These are phyloP conservation scores for Bacidia gigantensis DNA, from an alignment of 495 filamentous ascomycete genomes.

Conservation along the genomic window DNA sequence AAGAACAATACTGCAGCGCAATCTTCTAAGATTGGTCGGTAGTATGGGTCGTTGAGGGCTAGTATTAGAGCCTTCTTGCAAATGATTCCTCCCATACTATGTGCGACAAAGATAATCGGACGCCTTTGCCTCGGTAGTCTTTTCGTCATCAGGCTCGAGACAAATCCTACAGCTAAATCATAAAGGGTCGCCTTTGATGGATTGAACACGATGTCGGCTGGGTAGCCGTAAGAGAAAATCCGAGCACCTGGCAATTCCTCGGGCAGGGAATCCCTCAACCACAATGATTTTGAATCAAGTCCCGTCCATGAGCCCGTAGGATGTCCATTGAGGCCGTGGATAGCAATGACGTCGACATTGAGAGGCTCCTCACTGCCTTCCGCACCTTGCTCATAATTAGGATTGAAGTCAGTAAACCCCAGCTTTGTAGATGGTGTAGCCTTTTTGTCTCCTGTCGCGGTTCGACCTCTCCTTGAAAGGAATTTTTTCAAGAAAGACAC, in stretches of 20 bases:
- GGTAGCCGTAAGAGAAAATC: slow-evolving; percentile 23
- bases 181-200: not conserved
- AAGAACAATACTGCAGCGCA: not conserved
- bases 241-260: slow-evolving; percentile 16
- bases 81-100: slow-evolving; percentile 50
- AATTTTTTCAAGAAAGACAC: too few relatives aligned
- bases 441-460: too few relatives aligned
- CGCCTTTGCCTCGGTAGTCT: not conserved
- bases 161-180: slow-evolving; percentile 5
- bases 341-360: slow-evolving; percentile 1
- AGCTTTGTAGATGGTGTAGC: too few relatives aligned
- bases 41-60: not conserved
- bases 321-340: slow-evolving; percentile 9
- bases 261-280: slow-evolving; percentile 12
- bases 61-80: slow-evolving; percentile 29
- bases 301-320: slow-evolving; percentile 4
- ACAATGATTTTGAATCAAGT: not conserved
- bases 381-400: not conserved
- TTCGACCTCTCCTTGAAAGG: too few relatives aligned
- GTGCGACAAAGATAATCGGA: slow-evolving; percentile 48
- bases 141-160: not conserved
- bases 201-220: slow-evolving; percentile 8
- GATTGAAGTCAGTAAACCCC: not conserved
- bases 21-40: not conserved
- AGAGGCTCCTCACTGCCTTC: not conserved